phyloP scores from a whole-genome alignment of 768 basidiomycete species.

The Dioszegia crocea region DNA sequence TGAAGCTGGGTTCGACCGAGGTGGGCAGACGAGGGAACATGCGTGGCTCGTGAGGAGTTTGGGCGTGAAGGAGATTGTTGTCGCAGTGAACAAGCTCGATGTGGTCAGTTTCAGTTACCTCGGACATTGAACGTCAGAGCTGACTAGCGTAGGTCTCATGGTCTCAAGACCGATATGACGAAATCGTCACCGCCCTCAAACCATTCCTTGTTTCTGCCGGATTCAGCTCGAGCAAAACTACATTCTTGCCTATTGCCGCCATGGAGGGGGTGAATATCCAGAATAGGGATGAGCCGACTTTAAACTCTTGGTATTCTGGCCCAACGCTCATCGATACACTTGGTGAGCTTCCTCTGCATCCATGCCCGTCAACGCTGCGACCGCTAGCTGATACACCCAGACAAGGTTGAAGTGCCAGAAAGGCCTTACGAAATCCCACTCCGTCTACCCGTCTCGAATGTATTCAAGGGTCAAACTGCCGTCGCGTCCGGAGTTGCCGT shows the following conservation, averaged over 20 bases:
- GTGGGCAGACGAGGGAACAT: slow-evolving; percentile 95
- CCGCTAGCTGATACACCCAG: slow-evolving; percentile 51
- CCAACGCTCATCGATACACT: slow-evolving; percentile 77
- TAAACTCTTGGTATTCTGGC: slow-evolving; percentile 76
- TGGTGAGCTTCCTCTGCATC: slow-evolving; percentile 57
- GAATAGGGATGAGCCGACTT: slow-evolving; percentile 54
- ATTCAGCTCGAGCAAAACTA: slow-evolving; percentile 70
- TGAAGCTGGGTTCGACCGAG: slow-evolving; percentile 88
- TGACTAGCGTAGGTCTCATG: slow-evolving; percentile 67
- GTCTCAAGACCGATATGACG: slow-evolving; percentile 75
- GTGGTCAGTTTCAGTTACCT: slow-evolving; percentile 57
- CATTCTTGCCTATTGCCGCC: slow-evolving; percentile 83
- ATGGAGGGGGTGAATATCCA: slow-evolving; percentile 78
- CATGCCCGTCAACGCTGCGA: background rate
- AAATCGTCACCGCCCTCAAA: slow-evolving; percentile 68
- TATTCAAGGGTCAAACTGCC: slow-evolving; percentile 82
- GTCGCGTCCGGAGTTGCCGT: slow-evolving; percentile 65
- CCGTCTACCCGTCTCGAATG: slow-evolving; percentile 86
- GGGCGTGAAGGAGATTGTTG: slow-evolving; percentile 83
- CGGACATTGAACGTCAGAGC: background rate
- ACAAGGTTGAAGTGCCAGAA: slow-evolving; percentile 72
- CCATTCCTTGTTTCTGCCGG: slow-evolving; percentile 85
- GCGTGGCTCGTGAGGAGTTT: slow-evolving; percentile 83
- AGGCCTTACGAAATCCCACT: slow-evolving; percentile 72
- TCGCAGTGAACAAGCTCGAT: slow-evolving; percentile 94